Evolutionary conservation across 2,329 filamentous ascomycete genomes (phyloP).

Genomic region (Colletotrichum agaves): DNA sequence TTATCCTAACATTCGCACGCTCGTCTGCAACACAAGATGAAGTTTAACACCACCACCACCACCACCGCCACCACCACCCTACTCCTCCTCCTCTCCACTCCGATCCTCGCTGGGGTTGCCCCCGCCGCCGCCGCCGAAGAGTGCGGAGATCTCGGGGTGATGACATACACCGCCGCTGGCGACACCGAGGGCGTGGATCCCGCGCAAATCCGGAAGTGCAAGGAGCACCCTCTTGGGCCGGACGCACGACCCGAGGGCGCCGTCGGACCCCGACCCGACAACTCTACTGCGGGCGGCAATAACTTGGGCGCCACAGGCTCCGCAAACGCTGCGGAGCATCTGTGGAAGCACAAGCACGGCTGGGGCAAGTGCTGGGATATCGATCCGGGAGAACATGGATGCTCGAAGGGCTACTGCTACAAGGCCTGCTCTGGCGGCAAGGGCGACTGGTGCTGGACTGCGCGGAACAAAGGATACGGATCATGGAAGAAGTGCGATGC

Average conservation of each 20-base stretch:
- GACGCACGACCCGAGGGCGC: conserved; percentile 6
- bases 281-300: neutral
- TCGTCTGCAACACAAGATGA: conserved; percentile 6
- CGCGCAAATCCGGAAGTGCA: conserved; percentile 14
- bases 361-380: conserved; percentile 1
- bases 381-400: conserved; percentile 6
- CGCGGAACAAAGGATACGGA: neutral
- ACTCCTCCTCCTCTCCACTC: conserved; percentile 4
- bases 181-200: conserved; percentile 4
- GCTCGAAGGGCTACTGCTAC: conserved; percentile 8
- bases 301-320: neutral
- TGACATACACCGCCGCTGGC: conserved; percentile 4
- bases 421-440: neutral
- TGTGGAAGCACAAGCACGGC: neutral
- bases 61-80: neutral
- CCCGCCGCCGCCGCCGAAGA: conserved; percentile 9
- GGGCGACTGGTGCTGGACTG: conserved; percentile 17
- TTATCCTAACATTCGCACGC: conserved; percentile 5
- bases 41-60: neutral
- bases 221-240: conserved; percentile 15
- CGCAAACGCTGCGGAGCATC: neutral
- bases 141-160: conserved; percentile 21
- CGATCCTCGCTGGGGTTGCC: conserved; percentile 8
- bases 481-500: conserved; percentile 1
- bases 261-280: neutral